phyloP scores from a whole-genome alignment of 2,329 filamentous ascomycete genomes.

The Aspergillus pseudoviridinutans region DNA sequence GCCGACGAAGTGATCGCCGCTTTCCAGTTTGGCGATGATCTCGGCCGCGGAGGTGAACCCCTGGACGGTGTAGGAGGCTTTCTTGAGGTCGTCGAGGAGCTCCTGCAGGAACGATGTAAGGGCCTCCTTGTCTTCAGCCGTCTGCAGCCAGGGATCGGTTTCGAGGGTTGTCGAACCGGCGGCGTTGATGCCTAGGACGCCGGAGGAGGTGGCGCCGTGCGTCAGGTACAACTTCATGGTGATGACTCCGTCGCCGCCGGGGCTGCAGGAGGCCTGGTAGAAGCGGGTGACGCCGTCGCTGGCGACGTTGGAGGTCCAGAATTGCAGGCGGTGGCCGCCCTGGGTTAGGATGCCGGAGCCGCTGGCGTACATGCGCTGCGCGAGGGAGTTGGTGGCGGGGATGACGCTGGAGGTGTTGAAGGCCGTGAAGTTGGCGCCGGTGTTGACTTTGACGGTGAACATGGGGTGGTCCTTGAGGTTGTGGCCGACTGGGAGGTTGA shows the following conservation, averaged over 20 bases:
- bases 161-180: slow-evolving; percentile 12
- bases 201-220: slow-evolving; percentile 17
- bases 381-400: slow-evolving; percentile 3
- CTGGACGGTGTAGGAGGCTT: slow-evolving; percentile 12
- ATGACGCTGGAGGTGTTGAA: slow-evolving; percentile 15
- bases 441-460: slow-evolving; percentile 16
- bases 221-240: slow-evolving; percentile 19
- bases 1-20: slow-evolving; percentile 45
- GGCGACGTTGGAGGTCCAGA: slow-evolving; percentile 19
- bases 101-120: slow-evolving; percentile 10
- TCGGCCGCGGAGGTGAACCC: slow-evolving; percentile 7
- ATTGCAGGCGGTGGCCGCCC: slow-evolving; percentile 18
- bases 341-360: slow-evolving; percentile 14
- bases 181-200: slow-evolving; percentile 13
- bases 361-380: slow-evolving; percentile 6
- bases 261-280: slow-evolving; percentile 19
- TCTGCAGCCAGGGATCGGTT: slow-evolving; percentile 14
- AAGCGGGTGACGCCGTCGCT: slow-evolving; percentile 16
- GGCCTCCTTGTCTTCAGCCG: slow-evolving; percentile 12
- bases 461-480: slow-evolving; percentile 43
- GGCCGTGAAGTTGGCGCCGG: slow-evolving; percentile 14
- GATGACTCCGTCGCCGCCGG: slow-evolving; percentile 9
- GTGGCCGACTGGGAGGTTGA: slow-evolving; percentile 47
- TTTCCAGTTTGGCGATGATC: slow-evolving; percentile 36
- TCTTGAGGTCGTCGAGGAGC: slow-evolving; percentile 11